Evolutionary conservation across 73 alveolate genomes (phyloP).

Genomic region (Paramecium tetraurelia): DNA sequence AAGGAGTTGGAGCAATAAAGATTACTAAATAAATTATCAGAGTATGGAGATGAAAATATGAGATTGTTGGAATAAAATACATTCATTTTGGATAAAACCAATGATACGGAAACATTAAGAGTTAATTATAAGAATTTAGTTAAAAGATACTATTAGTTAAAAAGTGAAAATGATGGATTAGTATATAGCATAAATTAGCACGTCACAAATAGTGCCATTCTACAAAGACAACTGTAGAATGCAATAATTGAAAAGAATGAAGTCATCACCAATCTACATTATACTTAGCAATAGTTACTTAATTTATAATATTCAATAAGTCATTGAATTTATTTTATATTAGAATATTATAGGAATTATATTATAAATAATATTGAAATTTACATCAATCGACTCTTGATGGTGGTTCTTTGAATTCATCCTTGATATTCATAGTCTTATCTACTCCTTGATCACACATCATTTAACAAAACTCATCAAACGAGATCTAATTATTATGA

Average conservation of each 20-base stretch:
- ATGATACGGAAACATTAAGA: slow-evolving; percentile 50
- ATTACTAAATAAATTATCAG: slow-evolving; percentile 18
- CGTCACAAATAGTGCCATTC: not conserved
- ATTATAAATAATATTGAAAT: not conserved
- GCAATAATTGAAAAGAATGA: slow-evolving; percentile 9
- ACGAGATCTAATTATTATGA: slow-evolving; percentile 56
- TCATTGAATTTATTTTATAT: not conserved
- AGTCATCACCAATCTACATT: slow-evolving; percentile 7
- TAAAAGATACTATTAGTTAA: slow-evolving; percentile 7
- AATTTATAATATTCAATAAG: not conserved
- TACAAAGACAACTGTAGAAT: not conserved
- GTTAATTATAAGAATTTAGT: slow-evolving; percentile 9
- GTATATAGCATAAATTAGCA: not conserved
- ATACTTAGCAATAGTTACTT: not conserved
- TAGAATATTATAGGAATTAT: not conserved
- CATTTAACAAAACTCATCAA: slow-evolving; percentile 60
- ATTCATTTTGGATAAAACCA: slow-evolving; percentile 16
- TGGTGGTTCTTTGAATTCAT: not conserved
- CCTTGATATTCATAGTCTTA: not conserved
- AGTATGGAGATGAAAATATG: slow-evolving; percentile 8
- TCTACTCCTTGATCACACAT: slow-evolving; percentile 52
- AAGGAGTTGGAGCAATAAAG: not conserved
- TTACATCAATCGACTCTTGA: slow-evolving; percentile 19
- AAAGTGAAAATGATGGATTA: slow-evolving; percentile 23
- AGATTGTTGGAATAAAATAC: slow-evolving; percentile 33